Evolutionary conservation across 108 stramenopile genomes (phyloP).

Genomic region (Schizochytrium sp.): DNA sequence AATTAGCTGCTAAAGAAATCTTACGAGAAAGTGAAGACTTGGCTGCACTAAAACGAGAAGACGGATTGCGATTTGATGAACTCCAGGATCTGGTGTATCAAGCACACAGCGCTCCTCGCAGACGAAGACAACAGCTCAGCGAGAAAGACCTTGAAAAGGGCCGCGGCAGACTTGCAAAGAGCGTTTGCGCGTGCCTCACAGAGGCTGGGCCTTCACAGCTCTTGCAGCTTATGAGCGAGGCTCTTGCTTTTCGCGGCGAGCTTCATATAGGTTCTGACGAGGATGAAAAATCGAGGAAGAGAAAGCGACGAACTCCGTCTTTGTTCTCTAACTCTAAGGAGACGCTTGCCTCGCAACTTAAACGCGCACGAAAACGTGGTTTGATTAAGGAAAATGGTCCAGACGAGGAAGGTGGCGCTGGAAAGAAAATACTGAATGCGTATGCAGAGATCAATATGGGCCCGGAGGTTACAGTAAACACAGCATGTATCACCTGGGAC

Average conservation of each 20-base stretch:
- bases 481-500: slow-evolving; percentile 61
- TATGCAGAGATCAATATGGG: slow-evolving; percentile 64
- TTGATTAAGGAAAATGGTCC: slow-evolving; percentile 64
- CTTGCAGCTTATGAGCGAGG: slow-evolving; percentile 86
- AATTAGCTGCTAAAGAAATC: background rate
- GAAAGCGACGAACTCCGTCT: slow-evolving; percentile 63
- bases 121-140: background rate
- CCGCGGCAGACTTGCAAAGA: background rate
- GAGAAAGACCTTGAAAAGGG: background rate
- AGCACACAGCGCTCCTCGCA: background rate
- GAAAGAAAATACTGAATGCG: slow-evolving; percentile 55
- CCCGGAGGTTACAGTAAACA: slow-evolving; percentile 60
- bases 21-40: slow-evolving; percentile 34
- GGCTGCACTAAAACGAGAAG: background rate
- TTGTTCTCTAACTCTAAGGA: background rate
- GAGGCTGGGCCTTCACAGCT: slow-evolving; percentile 82
- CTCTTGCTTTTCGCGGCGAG: slow-evolving; percentile 87
- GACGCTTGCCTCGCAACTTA: slow-evolving; percentile 60
- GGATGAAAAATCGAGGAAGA: background rate
- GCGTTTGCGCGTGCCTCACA: background rate
- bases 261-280: slow-evolving; percentile 70
- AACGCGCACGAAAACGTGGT: slow-evolving; percentile 63
- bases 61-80: background rate
- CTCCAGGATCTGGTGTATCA: background rate
- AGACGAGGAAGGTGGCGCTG: slow-evolving; percentile 64